A percentile compares a stretch with the other conserved stretches of the same genome.
phyloP scores from a whole-genome alignment of 2,329 filamentous ascomycete genomes.

The Pseudogymnoascus sp. region DNA sequence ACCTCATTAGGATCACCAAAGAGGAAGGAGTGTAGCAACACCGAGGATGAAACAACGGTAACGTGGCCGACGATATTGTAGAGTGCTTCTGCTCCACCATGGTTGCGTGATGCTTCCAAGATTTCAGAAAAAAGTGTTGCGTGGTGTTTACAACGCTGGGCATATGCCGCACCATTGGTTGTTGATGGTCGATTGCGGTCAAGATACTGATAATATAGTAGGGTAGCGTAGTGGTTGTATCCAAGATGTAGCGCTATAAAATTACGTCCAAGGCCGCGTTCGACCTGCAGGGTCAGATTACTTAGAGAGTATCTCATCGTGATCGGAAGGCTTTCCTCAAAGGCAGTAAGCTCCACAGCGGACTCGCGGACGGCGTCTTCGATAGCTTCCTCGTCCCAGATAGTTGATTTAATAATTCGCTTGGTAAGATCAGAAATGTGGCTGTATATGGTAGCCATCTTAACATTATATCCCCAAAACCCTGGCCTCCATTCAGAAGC shows the following conservation, averaged over 20 bases:
- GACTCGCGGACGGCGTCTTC: constrained; percentile 19
- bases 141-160: constrained; percentile 27
- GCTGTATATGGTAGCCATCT: constrained; percentile 30
- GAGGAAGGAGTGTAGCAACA: constrained; percentile 31
- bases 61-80: constrained; percentile 33
- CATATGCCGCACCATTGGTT: constrained; percentile 12
- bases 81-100: constrained; percentile 27
- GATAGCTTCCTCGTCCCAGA: constrained; percentile 16
- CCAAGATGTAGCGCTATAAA: constrained; percentile 36
- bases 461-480: constrained; percentile 34
- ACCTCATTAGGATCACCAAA: constrained; percentile 25
- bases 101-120: constrained; percentile 22
- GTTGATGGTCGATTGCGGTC: constrained; percentile 21
- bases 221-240: constrained; percentile 34
- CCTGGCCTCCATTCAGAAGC: constrained; percentile 24
- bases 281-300: constrained; percentile 26
- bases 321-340: constrained; percentile 15
- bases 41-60: constrained; percentile 33
- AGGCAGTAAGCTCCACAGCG: constrained; percentile 18
- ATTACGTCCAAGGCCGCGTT: constrained; percentile 27
- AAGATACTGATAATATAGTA: constrained; percentile 36
- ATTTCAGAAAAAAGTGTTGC: constrained; percentile 28
- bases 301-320: neutral
- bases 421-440: constrained; percentile 33
- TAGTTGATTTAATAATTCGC: constrained; percentile 19